Percentiles rank a stretch among this genome's conserved stretches.
Conservation (phyloP, 2,329 filamentous ascomycete genomes). For the Tolypocladium album region DNA sequence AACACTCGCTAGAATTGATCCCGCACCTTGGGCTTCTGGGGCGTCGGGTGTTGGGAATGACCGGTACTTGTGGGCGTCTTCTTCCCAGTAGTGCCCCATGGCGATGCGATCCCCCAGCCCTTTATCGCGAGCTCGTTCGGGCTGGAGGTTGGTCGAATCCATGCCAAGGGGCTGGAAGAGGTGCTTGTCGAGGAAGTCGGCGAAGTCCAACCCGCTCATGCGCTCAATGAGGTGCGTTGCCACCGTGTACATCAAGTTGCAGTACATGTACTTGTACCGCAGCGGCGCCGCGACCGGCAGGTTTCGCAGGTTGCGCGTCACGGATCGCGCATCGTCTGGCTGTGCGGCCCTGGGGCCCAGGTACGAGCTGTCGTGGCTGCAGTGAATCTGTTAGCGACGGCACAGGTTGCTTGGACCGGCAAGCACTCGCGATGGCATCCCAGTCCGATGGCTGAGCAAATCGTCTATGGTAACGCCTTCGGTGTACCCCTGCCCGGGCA, state of each 20-base stretch:
- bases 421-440: conserved; percentile 10
- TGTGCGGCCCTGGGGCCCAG: conserved; percentile 5
- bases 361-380: conserved; percentile 14
- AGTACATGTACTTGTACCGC: conserved; percentile 13
- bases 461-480: conserved; percentile 12
- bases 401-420: no score
- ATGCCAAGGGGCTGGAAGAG: conserved; percentile 1
- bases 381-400: background rate
- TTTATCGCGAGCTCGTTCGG: conserved; percentile 5
- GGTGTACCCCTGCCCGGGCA: conserved; percentile 9
- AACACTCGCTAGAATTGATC: conserved; percentile 15
- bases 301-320: conserved; percentile 17
- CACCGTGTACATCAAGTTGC: conserved; percentile 18
- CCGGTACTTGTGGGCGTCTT: conserved; percentile 1
- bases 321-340: conserved; percentile 11
- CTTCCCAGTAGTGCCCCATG: conserved; percentile 9
- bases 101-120: conserved; percentile 10
- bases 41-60: conserved; percentile 3
- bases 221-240: conserved; percentile 13
- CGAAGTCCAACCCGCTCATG: conserved; percentile 7
- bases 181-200: conserved; percentile 10
- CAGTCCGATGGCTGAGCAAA: conserved; percentile 13
- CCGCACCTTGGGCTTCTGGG: conserved; percentile 18
- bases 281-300: conserved; percentile 11
- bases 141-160: conserved; percentile 12